phyloP scores from a whole-genome alignment of 106 monocot species.

The Dendrobium nobile region DNA sequence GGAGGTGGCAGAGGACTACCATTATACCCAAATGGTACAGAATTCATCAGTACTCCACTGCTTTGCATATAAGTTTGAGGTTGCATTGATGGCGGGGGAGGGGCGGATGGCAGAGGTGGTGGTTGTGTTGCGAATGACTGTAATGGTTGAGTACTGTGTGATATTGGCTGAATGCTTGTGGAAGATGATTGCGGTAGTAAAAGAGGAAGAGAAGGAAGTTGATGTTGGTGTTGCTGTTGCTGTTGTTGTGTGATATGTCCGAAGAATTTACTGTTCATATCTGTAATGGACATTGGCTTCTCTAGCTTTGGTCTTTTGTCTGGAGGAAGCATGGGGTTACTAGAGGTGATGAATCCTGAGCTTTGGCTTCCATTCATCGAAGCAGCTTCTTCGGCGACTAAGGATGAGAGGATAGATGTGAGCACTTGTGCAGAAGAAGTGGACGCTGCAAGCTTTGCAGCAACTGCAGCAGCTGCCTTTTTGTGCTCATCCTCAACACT shows the following conservation, averaged over 20 bases:
- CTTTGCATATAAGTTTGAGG: slow-evolving; percentile 26
- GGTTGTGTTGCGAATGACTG: slow-evolving; percentile 29
- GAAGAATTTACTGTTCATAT: slow-evolving; percentile 15
- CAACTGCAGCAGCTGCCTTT: slow-evolving; percentile 87
- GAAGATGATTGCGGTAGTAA: slow-evolving; percentile 18
- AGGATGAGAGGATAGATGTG: slow-evolving; percentile 67
- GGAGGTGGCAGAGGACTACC: slow-evolving; percentile 37
- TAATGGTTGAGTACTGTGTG: slow-evolving; percentile 23
- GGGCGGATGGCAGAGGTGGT: slow-evolving; percentile 26
- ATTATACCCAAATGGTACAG: slow-evolving; percentile 32
- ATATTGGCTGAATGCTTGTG: slow-evolving; percentile 7
- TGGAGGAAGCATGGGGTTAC: slow-evolving; percentile 23
- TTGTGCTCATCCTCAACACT: slow-evolving; percentile 61
- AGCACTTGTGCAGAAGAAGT: slow-evolving; percentile 85
- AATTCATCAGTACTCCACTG: slow-evolving; percentile 25
- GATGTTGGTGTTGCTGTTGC: slow-evolving; percentile 24
- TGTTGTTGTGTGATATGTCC: slow-evolving; percentile 24
- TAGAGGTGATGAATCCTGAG: slow-evolving; percentile 16
- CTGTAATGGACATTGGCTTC: slow-evolving; percentile 16
- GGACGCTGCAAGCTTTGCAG: slow-evolving; percentile 74
- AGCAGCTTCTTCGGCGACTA: slow-evolving; percentile 81
- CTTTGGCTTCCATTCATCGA: slow-evolving; percentile 26
- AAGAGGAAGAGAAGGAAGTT: slow-evolving; percentile 16
- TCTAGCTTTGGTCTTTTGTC: slow-evolving; percentile 83
- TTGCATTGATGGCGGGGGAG: slow-evolving; percentile 22